Evolutionary conservation across 306 rosid genomes (phyloP).

Genomic region (Vicia villosa): DNA sequence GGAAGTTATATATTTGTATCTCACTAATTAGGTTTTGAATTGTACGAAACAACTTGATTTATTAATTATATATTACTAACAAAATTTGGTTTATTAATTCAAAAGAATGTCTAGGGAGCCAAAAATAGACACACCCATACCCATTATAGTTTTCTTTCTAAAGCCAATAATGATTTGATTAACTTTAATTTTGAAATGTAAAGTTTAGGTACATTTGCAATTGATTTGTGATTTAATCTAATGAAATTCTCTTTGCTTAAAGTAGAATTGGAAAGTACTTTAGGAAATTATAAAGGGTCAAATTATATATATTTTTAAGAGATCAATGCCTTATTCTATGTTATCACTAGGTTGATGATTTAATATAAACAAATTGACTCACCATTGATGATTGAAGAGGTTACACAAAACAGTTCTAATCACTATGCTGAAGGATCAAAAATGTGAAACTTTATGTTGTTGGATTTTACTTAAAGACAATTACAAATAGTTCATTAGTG

Average conservation of each 20-base stretch:
- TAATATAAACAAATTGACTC: conserved; percentile 27
- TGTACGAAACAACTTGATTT: conserved; percentile 15
- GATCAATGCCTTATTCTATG: conserved; percentile 2
- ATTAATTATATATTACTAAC: not conserved
- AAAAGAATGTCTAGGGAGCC: conserved; percentile 29
- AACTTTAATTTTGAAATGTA: conserved; percentile 27
- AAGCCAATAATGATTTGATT: conserved; percentile 32
- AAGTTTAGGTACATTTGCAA: conserved; percentile 1
- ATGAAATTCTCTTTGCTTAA: conserved; percentile 25
- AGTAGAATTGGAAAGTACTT: conserved; percentile 7
- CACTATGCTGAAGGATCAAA: conserved; percentile 39
- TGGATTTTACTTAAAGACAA: conserved; percentile 36
- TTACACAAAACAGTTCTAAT: conserved; percentile 6
- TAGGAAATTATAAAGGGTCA: not conserved
- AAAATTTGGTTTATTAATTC: not conserved
- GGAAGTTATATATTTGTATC: too few species aligned
- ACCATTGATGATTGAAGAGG: conserved; percentile 3
- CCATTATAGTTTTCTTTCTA: conserved; percentile 26
- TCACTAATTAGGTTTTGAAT: not conserved
- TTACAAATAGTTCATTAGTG: conserved; percentile 16
- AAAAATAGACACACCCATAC: conserved; percentile 11
- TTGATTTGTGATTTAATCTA: conserved; percentile 33
- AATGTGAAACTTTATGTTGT: conserved; percentile 28
- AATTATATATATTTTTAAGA: not conserved
- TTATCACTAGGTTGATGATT: conserved; percentile 4